Conservation (phyloP, 257 asterid genomes). For the Prunella vulgaris region DNA sequence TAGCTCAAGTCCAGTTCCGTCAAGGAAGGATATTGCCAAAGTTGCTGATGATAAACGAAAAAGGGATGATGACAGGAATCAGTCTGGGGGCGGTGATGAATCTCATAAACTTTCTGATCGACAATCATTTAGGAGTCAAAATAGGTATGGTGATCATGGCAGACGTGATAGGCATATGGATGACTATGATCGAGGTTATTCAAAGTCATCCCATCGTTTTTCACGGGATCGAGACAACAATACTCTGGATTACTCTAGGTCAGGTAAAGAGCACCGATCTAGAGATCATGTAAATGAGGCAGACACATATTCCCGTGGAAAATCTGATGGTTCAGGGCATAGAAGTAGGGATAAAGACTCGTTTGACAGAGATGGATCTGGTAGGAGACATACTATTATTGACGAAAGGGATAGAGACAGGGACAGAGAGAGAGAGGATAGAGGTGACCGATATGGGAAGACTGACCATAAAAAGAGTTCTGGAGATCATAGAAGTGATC, state of each 20-base stretch:
- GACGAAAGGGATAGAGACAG: slow-evolving; percentile 44
- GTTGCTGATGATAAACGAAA: slow-evolving; percentile 38
- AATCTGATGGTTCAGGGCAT: slow-evolving; percentile 42
- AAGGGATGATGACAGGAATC: slow-evolving; percentile 49
- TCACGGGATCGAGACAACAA: slow-evolving; percentile 42
- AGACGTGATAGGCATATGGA: slow-evolving; percentile 55
- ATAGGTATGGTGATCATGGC: slow-evolving; percentile 48
- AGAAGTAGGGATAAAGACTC: slow-evolving; percentile 48
- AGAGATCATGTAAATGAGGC: slow-evolving; percentile 44
- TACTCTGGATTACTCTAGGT: slow-evolving; percentile 38
- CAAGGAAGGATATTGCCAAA: slow-evolving; percentile 41
- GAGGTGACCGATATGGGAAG: slow-evolving; percentile 46
- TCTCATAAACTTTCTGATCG: slow-evolving; percentile 53
- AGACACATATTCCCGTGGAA: slow-evolving; percentile 43
- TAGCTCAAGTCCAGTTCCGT: slow-evolving; percentile 50
- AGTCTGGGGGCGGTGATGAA: slow-evolving; percentile 48
- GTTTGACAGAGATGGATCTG: slow-evolving; percentile 55
- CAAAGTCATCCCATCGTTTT: slow-evolving; percentile 54
- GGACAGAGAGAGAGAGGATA: slow-evolving; percentile 41
- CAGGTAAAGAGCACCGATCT: slow-evolving; percentile 47
- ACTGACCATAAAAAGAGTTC: slow-evolving; percentile 33
- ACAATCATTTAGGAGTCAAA: slow-evolving; percentile 50
- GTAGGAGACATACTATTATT: slow-evolving; percentile 41
- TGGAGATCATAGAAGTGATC: slow-evolving; percentile 34
- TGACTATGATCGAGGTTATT: slow-evolving; percentile 62